Conservation (phyloP, 345 rosid species). For the Arabis alpina region DNA sequence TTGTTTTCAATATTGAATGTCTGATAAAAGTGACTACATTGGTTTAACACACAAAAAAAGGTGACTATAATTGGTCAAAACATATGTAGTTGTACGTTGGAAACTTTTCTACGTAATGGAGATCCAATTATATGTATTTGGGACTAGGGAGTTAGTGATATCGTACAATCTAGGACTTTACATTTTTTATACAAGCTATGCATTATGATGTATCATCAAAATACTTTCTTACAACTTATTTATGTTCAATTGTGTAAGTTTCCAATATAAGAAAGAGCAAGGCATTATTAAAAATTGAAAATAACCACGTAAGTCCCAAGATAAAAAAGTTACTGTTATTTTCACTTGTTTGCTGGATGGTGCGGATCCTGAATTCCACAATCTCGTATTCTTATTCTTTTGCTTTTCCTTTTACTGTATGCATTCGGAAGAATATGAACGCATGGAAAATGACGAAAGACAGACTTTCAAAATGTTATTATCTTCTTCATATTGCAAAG, state of each 20-base stretch:
- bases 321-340: conserved; percentile 5
- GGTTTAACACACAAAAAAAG: background rate
- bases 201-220: conserved; percentile 11
- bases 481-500: conserved; percentile 4
- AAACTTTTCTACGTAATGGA: conserved; percentile 7
- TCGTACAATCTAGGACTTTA: background rate
- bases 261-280: background rate
- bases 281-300: background rate
- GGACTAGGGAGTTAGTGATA: conserved; percentile 11
- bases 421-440: background rate
- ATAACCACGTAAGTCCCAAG: background rate
- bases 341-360: conserved; percentile 15
- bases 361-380: conserved; percentile 8
- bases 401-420: background rate
- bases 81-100: background rate
- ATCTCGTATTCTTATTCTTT: conserved; percentile 11
- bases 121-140: background rate
- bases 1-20: background rate
- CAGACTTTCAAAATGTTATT: conserved; percentile 2
- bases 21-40: conserved; percentile 4
- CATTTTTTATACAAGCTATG: background rate
- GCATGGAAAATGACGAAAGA: background rate
- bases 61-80: conserved; percentile 12
- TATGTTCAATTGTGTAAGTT: background rate
- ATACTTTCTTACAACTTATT: background rate